A percentile compares a stretch with the other conserved stretches of the same genome.
phyloP scores from a whole-genome alignment of 768 basidiomycete genomes.

The Plicaturopsis crispa region DNA sequence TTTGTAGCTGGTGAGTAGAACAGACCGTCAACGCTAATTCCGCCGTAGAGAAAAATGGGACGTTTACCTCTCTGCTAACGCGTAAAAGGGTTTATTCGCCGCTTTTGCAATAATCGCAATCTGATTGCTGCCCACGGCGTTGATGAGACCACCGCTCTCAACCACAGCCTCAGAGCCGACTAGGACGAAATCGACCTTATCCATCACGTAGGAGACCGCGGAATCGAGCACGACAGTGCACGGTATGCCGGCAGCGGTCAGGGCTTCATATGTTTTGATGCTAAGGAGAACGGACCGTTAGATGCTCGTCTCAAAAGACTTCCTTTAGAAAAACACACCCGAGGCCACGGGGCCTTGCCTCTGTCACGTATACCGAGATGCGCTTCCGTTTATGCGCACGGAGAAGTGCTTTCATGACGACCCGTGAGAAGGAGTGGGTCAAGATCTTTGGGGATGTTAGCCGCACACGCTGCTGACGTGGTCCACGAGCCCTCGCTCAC shows the following conservation, averaged over 20 bases:
- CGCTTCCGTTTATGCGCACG: conserved; percentile 87
- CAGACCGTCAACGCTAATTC: conserved; percentile 14
- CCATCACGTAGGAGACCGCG: conserved; percentile 96
- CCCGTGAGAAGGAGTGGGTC: conserved; percentile 94
- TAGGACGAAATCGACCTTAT: conserved; percentile 89
- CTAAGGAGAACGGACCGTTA: conserved; percentile 30
- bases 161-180: conserved; percentile 98
- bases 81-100: conserved; percentile 93
- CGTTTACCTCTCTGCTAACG: conserved; percentile 83
- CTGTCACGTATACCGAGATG: conserved; percentile 96
- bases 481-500: conserved; percentile 30
- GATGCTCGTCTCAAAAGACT: conserved; percentile 6
- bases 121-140: conserved; percentile 92
- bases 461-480: conserved; percentile 6
- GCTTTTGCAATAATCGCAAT: conserved; percentile 95
- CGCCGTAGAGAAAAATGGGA: conserved; percentile 10
- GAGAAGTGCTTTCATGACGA: conserved; percentile 89
- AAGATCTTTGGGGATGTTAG: conserved; percentile 57
- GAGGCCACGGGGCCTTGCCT: conserved; percentile 83
- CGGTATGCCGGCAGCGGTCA: conserved; percentile 87
- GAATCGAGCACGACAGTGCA: conserved; percentile 94
- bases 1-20: conserved; percentile 65
- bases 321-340: conserved; percentile 50
- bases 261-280: conserved; percentile 82
- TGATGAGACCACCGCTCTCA: conserved; percentile 89